These are phyloP conservation scores for Taphrina wiesneri DNA, from an alignment of 1,139 yeast genomes.

Conservation along the genomic window DNA sequence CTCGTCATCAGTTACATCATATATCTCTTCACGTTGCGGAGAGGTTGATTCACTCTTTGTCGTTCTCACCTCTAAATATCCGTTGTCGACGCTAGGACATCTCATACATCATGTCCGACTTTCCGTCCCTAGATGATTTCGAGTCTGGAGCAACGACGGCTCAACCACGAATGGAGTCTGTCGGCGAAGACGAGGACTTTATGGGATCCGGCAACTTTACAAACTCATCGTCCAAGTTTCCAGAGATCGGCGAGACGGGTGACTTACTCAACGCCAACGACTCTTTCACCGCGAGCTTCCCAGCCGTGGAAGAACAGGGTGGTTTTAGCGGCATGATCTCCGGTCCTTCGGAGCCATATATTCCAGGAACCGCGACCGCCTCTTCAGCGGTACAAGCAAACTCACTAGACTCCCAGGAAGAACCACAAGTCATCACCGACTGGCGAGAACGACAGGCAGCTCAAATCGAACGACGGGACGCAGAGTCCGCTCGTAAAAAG, in stretches of 20 bases:
- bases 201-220: conserved; percentile 53
- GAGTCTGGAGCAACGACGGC: conserved; percentile 44
- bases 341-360: conserved; percentile 43
- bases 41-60: neutral
- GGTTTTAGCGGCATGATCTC: conserved; percentile 41
- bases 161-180: conserved; percentile 54
- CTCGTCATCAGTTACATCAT: too few relatives aligned
- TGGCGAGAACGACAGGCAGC: conserved; percentile 85
- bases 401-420: conserved; percentile 13
- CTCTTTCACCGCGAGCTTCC: conserved; percentile 5
- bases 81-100: neutral
- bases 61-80: neutral
- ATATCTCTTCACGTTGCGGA: too few relatives aligned
- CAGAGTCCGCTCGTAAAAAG: conserved; percentile 64
- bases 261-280: conserved; percentile 41
- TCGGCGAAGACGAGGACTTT: conserved; percentile 56
- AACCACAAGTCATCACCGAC: conserved; percentile 11
- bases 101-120: conserved; percentile 51
- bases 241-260: conserved; percentile 42
- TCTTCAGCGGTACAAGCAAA: conserved; percentile 37
- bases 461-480: conserved; percentile 82
- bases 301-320: conserved; percentile 9
- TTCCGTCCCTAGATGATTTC: conserved; percentile 71
- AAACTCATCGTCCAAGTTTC: conserved; percentile 16
- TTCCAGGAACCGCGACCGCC: conserved; percentile 39